Conservation (phyloP, 1,284 basidiomycete genomes). For the Pseudozyma sp. region DNA sequence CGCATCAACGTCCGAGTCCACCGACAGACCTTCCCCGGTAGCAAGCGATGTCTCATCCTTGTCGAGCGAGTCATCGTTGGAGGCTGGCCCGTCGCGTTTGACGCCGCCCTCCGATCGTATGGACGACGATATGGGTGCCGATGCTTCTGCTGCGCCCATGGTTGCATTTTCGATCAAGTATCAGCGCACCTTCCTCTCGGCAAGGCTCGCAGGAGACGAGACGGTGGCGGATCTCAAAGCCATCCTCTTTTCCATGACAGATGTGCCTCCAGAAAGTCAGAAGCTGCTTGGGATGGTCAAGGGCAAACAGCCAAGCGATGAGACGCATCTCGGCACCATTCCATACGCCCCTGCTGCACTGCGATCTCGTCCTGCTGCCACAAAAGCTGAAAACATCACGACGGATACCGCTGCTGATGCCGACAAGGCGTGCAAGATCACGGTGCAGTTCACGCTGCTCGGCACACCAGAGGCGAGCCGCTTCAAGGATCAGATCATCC, state of each 20-base stretch:
- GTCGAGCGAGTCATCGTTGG: constrained; percentile 2
- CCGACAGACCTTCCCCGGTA: too few species aligned
- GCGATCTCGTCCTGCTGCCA: constrained; percentile 17
- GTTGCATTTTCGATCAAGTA: constrained; percentile 56
- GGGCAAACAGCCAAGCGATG: constrained; percentile 78
- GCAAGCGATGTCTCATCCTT: not conserved
- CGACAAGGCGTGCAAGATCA: constrained; percentile 39
- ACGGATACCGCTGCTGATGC: constrained; percentile 24
- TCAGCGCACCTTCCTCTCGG: constrained; percentile 34
- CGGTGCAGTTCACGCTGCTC: constrained; percentile 53
- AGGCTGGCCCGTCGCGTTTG: constrained; percentile 27
- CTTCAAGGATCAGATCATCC: constrained; percentile 76
- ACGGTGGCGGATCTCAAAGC: constrained; percentile 62
- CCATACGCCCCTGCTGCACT: constrained; percentile 44
- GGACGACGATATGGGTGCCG: not conserved
- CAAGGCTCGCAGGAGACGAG: constrained; percentile 41
- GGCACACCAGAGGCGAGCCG: constrained; percentile 56
- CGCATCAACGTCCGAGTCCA: too few species aligned
- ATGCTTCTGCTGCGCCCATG: constrained; percentile 4
- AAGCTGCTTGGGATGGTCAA: constrained; percentile 88
- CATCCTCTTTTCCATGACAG: constrained; percentile 77
- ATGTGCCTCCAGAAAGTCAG: constrained; percentile 85
- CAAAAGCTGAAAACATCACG: constrained; percentile 13
- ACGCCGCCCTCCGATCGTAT: constrained; percentile 8
- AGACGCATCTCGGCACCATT: constrained; percentile 35